Percentiles rank a stretch among this genome's conserved stretches.
phyloP scores from a whole-genome alignment of 371 early-diverging fungal species.

The Syncephalastrum contaminatum region DNA sequence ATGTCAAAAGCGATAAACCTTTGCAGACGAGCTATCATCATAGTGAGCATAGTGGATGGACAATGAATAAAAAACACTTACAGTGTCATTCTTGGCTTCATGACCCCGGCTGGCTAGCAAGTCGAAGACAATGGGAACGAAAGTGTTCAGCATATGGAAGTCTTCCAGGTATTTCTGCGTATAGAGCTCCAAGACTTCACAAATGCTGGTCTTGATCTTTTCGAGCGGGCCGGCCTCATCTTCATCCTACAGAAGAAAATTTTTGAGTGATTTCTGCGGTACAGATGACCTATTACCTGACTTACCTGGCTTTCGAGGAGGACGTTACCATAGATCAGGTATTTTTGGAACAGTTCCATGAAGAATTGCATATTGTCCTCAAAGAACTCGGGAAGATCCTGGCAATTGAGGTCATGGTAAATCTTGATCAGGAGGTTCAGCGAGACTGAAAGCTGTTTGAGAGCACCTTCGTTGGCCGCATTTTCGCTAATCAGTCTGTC shows the following conservation, averaged over 20 bases:
- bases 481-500: conserved; percentile 77
- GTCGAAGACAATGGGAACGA: conserved; percentile 85
- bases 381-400: conserved; percentile 95
- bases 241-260: conserved; percentile 55
- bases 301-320: conserved; percentile 63
- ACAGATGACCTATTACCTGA: not conserved
- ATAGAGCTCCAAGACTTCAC: conserved; percentile 88
- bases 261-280: not conserved
- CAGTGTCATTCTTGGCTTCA: conserved; percentile 80
- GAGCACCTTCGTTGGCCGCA: conserved; percentile 55
- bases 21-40: conserved; percentile 75
- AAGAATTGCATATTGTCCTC: conserved; percentile 85
- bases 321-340: conserved; percentile 79
- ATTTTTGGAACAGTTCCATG: conserved; percentile 81
- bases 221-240: conserved; percentile 86
- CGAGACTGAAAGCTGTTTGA: conserved; percentile 73
- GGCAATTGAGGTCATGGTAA: conserved; percentile 88
- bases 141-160: conserved; percentile 72
- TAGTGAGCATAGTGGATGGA: conserved; percentile 1
- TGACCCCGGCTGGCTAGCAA: conserved; percentile 71
- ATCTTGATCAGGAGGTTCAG: conserved; percentile 82
- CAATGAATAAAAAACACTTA: conserved; percentile 29
- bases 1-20: conserved; percentile 84
- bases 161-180: conserved; percentile 89
- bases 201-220: conserved; percentile 86